These are phyloP conservation scores for Catharanthus roseus DNA, from an alignment of 257 asterid species.

Conservation along the genomic window DNA sequence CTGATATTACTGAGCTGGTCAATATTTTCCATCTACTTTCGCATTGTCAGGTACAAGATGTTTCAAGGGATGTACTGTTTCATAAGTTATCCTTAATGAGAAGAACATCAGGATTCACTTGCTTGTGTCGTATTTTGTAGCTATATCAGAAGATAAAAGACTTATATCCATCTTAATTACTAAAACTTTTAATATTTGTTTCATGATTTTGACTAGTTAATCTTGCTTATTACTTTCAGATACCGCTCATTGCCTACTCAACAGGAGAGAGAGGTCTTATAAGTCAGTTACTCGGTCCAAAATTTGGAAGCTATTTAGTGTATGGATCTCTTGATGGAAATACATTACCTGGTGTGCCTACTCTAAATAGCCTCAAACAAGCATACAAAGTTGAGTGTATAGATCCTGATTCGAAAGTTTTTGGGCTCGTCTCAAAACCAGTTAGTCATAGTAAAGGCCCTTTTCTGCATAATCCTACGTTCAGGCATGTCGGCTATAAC, in stretches of 20 bases:
- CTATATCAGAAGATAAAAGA: not conserved
- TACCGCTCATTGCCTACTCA: constrained; percentile 51
- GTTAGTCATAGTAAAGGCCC: constrained; percentile 75
- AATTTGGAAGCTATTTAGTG: constrained; percentile 46
- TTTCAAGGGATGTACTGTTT: not conserved
- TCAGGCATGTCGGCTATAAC: constrained; percentile 44
- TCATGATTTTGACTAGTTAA: not conserved
- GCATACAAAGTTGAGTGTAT: constrained; percentile 39
- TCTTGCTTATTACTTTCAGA: constrained; percentile 27
- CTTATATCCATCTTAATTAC: not conserved
- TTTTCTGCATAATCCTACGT: constrained; percentile 58
- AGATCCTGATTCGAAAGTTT: constrained; percentile 41
- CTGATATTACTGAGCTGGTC: constrained; percentile 39
- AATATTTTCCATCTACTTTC: constrained; percentile 42
- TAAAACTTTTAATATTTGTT: too few relatives aligned
- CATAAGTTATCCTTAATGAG: not conserved
- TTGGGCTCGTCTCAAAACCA: constrained; percentile 65
- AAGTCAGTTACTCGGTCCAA: constrained; percentile 51
- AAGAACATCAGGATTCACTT: not conserved
- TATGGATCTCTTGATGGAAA: constrained; percentile 52
- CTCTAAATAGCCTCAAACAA: constrained; percentile 38
- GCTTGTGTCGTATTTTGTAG: not conserved
- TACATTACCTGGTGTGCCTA: constrained; percentile 45
- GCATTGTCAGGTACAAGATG: constrained; percentile 36
- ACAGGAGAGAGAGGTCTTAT: constrained; percentile 64